Conservation (phyloP, 2,329 filamentous ascomycete species). For the Dothistroma pini region DNA sequence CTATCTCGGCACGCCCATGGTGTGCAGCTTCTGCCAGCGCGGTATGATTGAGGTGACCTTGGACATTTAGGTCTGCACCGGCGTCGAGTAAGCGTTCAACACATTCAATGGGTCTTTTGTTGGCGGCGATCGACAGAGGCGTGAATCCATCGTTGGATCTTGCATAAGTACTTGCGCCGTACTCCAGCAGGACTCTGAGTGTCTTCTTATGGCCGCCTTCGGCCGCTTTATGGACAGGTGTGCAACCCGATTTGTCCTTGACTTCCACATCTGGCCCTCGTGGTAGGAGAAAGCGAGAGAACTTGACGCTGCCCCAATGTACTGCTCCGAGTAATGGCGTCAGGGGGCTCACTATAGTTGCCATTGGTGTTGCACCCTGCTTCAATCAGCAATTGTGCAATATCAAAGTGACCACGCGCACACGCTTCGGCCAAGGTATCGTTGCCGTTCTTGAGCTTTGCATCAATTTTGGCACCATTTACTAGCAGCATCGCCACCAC, state of each 20-base stretch:
- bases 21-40: constrained; percentile 5
- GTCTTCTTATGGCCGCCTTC: neutral
- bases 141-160: neutral
- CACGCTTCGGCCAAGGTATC: neutral
- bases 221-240: neutral
- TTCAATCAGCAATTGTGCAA: neutral
- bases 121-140: constrained; percentile 4
- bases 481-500: neutral
- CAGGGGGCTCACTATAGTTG: neutral
- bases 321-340: neutral
- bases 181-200: neutral
- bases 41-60: constrained; percentile 4
- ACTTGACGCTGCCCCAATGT: neutral
- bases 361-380: neutral
- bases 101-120: neutral
- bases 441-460: neutral
- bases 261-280: neutral
- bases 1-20: constrained; percentile 4
- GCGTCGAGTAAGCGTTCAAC: constrained; percentile 2
- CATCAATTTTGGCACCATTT: neutral
- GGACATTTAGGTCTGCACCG: constrained; percentile 5
- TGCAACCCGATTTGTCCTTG: neutral
- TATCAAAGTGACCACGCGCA: neutral
- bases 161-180: constrained; percentile 1
- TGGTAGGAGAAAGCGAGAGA: neutral